Base-by-base conservation (phyloP, 768 basidiomycete species). In the Lactarius sp. region DNA sequence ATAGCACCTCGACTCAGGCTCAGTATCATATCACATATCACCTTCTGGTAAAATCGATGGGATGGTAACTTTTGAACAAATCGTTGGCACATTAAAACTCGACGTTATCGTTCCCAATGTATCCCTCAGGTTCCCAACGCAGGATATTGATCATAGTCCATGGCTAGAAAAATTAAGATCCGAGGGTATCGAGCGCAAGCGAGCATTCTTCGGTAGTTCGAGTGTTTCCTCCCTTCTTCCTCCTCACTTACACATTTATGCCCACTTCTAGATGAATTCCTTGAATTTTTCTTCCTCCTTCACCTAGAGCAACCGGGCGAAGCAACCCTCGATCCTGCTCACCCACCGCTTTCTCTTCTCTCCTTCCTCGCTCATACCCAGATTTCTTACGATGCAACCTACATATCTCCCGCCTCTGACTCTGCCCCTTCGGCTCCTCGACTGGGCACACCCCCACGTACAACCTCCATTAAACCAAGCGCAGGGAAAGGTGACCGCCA, bases 311-410 rank as follows among this genome's bases (percentile, higher is more conserved):
- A 78, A 4, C 68, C 70, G 4, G 70, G 76, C 44, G 80, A 81
- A 5, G 50, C 65, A 71, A 20, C 66, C 34, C 65, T 68, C 6
- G 66, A 70, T 50, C 60, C 50, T 20, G 52, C 61, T n/a, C 59
- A 66, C 20, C 75, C 76, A 13, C 77, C 80, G 1, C 52, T 70
- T 3, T 42, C 69, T 27, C 75, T 92, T 34, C 76, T 89, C 7
- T 74, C 82, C 6, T 84, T 90, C 69, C 77, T 92, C 47, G 74
- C 83, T 3, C 87, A 87, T 72, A 74, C 88, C 7, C 88, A 94
- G 74, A 78, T 93, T 16, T 85, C 91, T 7, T 79, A 93, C 52
- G 92, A 93, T 60, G 90, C 91, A 2, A 85, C 85, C 2, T 95
- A 93, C 70, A 88, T 90, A 53, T 82, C 88, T 2, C 77, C 81